Conservation (phyloP, 164 flowering plant genomes). For the Vitis rotundifolia region DNA sequence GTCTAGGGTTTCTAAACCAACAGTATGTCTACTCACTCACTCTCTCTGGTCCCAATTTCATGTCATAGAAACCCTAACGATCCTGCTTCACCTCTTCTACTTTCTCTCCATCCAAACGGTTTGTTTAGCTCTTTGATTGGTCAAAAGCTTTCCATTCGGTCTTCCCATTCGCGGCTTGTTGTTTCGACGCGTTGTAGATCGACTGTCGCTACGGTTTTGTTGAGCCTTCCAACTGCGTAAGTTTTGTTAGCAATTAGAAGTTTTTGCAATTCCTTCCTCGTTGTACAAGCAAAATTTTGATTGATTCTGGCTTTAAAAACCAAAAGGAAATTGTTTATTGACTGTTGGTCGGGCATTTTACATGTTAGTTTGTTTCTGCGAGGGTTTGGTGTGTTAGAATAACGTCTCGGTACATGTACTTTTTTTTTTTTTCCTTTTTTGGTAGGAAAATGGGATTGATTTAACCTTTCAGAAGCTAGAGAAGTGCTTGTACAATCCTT, state of each 20-base stretch:
- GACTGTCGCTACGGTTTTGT: constrained; percentile 18
- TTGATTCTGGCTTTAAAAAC: no score
- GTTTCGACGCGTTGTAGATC: constrained; percentile 15
- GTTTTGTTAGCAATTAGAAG: constrained; percentile 6
- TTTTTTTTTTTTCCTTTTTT: neutral
- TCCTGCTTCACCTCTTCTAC: neutral
- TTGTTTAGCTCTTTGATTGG: constrained; percentile 28
- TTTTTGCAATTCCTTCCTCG: neutral
- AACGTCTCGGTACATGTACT: neutral
- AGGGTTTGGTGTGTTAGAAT: no score
- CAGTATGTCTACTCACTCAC: constrained; percentile 38
- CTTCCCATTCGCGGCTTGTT: constrained; percentile 10
- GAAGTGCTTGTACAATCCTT: no score
- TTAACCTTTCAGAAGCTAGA: no score
- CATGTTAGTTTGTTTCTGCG: no score
- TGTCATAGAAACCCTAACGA: constrained; percentile 17
- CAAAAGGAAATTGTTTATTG: no score
- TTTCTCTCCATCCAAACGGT: constrained; percentile 9
- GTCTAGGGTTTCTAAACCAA: constrained; percentile 5
- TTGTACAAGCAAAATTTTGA: no score
- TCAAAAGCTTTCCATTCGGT: constrained; percentile 22
- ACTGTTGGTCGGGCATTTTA: no score
- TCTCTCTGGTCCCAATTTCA: constrained; percentile 22
- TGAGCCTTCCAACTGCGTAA: constrained; percentile 47
- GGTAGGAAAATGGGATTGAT: no score